A percentile compares a stretch with the other conserved stretches of the same genome.
Evolutionary conservation across 1,139 yeast genomes (phyloP).

Genomic region (Candida freyschussii): DNA sequence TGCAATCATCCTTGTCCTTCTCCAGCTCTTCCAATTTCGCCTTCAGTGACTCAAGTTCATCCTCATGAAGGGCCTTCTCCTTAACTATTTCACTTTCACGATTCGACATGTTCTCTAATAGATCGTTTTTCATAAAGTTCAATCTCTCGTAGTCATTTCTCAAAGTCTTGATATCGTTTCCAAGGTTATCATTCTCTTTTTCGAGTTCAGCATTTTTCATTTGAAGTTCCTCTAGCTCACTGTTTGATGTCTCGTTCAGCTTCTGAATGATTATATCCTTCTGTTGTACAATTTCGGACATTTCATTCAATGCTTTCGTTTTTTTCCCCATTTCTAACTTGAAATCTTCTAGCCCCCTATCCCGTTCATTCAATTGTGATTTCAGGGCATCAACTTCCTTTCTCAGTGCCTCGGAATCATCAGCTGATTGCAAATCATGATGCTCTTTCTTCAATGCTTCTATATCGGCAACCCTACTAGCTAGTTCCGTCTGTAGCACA

Average conservation of each 20-base stretch:
- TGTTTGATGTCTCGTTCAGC: slow-evolving; percentile 1
- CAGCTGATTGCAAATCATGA: slow-evolving; percentile 1
- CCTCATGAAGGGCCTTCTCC: slow-evolving; percentile 47
- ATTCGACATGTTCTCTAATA: slow-evolving; percentile 60
- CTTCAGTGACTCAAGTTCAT: slow-evolving; percentile 45
- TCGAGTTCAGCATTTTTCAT: slow-evolving; percentile 6
- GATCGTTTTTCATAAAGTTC: slow-evolving; percentile 49
- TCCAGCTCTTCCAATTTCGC: slow-evolving; percentile 47
- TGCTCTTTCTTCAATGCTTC: slow-evolving; percentile 4
- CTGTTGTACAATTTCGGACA: slow-evolving; percentile 11
- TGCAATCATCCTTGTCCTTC: slow-evolving; percentile 28
- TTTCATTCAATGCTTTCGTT: slow-evolving; percentile 19
- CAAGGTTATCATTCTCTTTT: slow-evolving; percentile 9
- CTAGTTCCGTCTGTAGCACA: slow-evolving; percentile 3
- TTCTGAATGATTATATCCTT: slow-evolving; percentile 11
- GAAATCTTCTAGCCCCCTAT: slow-evolving; percentile 15
- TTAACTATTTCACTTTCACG: slow-evolving; percentile 55
- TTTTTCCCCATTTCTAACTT: slow-evolving; percentile 1
- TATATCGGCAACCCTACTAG: slow-evolving; percentile 4
- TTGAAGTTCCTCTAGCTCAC: slow-evolving; percentile 1
- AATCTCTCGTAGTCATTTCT: slow-evolving; percentile 26
- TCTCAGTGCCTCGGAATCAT: slow-evolving; percentile 7
- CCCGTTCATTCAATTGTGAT: slow-evolving; percentile 27
- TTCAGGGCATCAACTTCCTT: slow-evolving; percentile 17
- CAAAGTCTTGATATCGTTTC: slow-evolving; percentile 13